A percentile compares a stretch with the other conserved stretches of the same genome.
phyloP scores from a whole-genome alignment of 495 filamentous ascomycete genomes.

The Aeminium ludgeri region DNA sequence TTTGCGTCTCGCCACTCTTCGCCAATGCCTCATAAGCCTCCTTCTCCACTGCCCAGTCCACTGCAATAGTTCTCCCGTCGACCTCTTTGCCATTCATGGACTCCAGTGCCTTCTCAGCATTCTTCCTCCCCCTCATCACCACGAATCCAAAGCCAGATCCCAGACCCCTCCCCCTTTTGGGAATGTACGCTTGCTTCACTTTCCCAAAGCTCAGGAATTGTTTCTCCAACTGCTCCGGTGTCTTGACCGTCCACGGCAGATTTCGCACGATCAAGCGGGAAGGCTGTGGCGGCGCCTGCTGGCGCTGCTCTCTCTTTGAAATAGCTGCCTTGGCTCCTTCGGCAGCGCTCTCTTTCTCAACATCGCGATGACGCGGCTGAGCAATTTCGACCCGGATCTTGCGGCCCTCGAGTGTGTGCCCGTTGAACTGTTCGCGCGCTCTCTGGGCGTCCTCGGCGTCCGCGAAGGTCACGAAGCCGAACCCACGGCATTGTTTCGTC shows the following conservation, averaged over 20 bases:
- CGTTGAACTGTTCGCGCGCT: conserved; percentile 63
- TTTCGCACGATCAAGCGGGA: conserved; percentile 91
- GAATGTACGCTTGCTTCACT: conserved; percentile 64
- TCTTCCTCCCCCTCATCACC: conserved; percentile 68
- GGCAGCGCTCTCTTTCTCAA: conserved; percentile 25
- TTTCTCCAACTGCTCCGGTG: conserved; percentile 53
- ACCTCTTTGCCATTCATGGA: conserved; percentile 76
- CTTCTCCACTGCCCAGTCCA: conserved; percentile 96
- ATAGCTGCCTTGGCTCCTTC: conserved; percentile 13
- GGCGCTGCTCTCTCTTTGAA: neutral
- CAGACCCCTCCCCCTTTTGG: conserved; percentile 54
- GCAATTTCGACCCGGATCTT: conserved; percentile 77
- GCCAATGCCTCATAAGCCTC: conserved; percentile 56
- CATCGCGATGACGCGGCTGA: conserved; percentile 62
- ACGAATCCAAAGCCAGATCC: conserved; percentile 81
- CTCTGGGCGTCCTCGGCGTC: conserved; percentile 75
- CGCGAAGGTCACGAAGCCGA: conserved; percentile 91
- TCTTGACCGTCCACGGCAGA: conserved; percentile 88
- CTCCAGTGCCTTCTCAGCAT: conserved; percentile 77
- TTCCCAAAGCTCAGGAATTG: conserved; percentile 81
- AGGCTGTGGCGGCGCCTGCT: conserved; percentile 43
- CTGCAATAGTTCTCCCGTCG: conserved; percentile 71
- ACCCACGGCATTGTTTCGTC: conserved; percentile 76
- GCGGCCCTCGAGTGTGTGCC: conserved; percentile 53
- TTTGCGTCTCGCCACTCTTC: conserved; percentile 22